Evolutionary conservation across 495 filamentous ascomycete species (phyloP), one percentile per base, ranked within the genome.

Genomic region (Achaetomiella virescens): DNA sequence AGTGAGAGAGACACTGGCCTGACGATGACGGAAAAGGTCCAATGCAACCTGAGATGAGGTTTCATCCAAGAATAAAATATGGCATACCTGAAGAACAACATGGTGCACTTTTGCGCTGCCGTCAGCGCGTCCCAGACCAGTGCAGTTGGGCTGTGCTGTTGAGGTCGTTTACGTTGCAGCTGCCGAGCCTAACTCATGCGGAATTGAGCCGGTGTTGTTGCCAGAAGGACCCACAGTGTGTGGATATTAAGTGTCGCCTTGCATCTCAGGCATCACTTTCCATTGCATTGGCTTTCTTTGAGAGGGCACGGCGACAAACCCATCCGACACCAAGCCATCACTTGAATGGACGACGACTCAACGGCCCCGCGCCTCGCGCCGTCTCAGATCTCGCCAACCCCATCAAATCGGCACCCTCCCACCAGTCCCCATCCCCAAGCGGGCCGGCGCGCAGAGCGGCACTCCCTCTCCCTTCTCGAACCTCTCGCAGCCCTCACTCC

Each of bases 11-110:
- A 24, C 8, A 14, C 6, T 44, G 20, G 20, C 8, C 18, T 24
- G 41, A 24, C 9, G 29, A n/a, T 1, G 5, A 31, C 18, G 18
- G 10, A 18, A 17, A 25, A 35, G 9, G 20, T 43, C 24, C 36
- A 38, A 38, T 6, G 36, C 27, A 9, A 9, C 9, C 9, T 31
- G 36, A 14, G 12, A 6, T 3, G 12, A 3, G 3, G 36, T 15
- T 6, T 38, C 11, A 38, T 3, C 5, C 36, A 38, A 38, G n/a
- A 38, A 38, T 7, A 44, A 44, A 27, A 36, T 17, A 1, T 44
- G 9, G 59, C 64, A 11, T 71, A 83, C 80, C 80, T 83, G 65
- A 83, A 83, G 68, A 82, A 83, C 53, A 83, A 72, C 80, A 83
- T 83, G 15, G 56, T 69, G 58, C 29, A n/a, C 17, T 38, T 4